Evolutionary conservation across 495 filamentous ascomycete genomes (phyloP).

Genomic region (Thermothielavioides terrestris): DNA sequence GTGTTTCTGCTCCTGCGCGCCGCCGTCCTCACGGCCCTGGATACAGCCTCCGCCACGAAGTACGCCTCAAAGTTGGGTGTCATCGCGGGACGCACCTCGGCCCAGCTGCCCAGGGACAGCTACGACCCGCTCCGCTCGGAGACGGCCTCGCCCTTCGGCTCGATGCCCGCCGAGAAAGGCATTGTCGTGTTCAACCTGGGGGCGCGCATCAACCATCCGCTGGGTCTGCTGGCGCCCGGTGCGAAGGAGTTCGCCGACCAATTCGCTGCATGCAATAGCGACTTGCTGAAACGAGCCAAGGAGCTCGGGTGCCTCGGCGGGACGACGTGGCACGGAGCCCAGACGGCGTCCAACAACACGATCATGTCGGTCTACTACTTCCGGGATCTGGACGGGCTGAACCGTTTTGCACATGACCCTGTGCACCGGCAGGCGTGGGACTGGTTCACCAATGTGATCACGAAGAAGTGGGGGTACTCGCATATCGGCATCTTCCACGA

Average conservation of each 20-base stretch:
- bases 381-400: constrained; percentile 36
- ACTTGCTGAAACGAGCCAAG: constrained; percentile 10
- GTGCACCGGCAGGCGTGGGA: constrained; percentile 40
- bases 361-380: constrained; percentile 40
- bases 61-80: neutral
- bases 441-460: constrained; percentile 27
- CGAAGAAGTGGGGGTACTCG: neutral
- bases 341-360: constrained; percentile 27
- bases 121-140: constrained; percentile 4
- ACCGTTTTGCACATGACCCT: constrained; percentile 41
- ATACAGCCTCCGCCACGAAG: neutral
- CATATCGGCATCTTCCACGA: constrained; percentile 19
- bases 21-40: constrained; percentile 19
- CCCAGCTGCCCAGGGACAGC: constrained; percentile 3
- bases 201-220: constrained; percentile 23
- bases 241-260: constrained; percentile 16
- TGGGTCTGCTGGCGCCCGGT: constrained; percentile 28
- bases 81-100: constrained; percentile 3
- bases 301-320: constrained; percentile 29
- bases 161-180: neutral
- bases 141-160: neutral
- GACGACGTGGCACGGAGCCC: constrained; percentile 15
- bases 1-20: constrained; percentile 28
- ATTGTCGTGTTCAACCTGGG: constrained; percentile 23
- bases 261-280: constrained; percentile 15